Percentiles rank a stretch among this genome's conserved stretches.
Evolutionary conservation across 2,329 filamentous ascomycete species (phyloP).

Genomic region (Trichoderma sp.): DNA sequence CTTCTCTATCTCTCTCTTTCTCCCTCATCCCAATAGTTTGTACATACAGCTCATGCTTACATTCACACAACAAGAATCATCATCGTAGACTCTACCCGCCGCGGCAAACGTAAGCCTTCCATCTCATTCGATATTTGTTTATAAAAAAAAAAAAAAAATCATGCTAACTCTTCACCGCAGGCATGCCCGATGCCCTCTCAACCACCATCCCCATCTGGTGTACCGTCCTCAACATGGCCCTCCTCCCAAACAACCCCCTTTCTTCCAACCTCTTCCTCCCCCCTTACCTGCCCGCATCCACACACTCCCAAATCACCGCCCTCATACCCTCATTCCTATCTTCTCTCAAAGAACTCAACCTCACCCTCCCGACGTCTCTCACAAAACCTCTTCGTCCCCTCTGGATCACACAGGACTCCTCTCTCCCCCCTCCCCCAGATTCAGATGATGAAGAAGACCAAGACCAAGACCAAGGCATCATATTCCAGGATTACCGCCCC

Average conservation of each 20-base stretch:
- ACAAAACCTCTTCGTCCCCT: slow-evolving; percentile 71
- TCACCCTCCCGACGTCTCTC: slow-evolving; percentile 54
- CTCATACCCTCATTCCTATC: slow-evolving; percentile 55
- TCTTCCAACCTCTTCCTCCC: slow-evolving; percentile 64
- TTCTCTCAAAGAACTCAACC: slow-evolving; percentile 52
- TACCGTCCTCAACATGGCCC: slow-evolving; percentile 72
- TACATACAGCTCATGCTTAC: not conserved
- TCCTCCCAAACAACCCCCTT: slow-evolving; percentile 61
- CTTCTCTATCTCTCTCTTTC: not conserved
- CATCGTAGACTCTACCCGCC: slow-evolving; percentile 86
- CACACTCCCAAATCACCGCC: slow-evolving; percentile 71
- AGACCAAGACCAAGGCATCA: slow-evolving; percentile 13
- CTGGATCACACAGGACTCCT: slow-evolving; percentile 74
- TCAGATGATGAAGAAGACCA: slow-evolving; percentile 21
- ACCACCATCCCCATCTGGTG: slow-evolving; percentile 96
- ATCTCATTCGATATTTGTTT: not conserved
- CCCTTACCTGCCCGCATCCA: slow-evolving; percentile 66
- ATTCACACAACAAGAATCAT: slow-evolving; percentile 54
- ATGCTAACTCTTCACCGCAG: slow-evolving; percentile 36
- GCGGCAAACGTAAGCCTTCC: slow-evolving; percentile 68
- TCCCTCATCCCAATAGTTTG: not conserved
- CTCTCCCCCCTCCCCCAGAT: slow-evolving; percentile 30
- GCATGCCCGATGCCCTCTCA: slow-evolving; percentile 89
- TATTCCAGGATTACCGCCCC: slow-evolving; percentile 62
- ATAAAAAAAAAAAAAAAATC: not conserved